Conservation (phyloP, 2,329 filamentous ascomycete genomes). For the Pyricularia pennisetigena region DNA sequence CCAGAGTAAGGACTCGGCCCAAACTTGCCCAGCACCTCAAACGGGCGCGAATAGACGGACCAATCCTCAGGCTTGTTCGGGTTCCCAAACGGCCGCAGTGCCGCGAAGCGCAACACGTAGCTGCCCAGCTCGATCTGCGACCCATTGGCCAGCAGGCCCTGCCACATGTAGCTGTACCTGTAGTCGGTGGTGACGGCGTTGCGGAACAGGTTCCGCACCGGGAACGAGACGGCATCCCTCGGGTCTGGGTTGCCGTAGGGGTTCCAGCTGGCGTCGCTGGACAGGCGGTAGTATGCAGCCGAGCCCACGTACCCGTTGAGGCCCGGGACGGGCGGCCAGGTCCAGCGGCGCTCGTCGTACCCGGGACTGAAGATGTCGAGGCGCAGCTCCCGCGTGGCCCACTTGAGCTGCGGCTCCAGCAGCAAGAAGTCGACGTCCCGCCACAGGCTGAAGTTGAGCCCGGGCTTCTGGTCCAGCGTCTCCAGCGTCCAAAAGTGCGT, state of each 20-base stretch:
- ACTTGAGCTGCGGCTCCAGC: conserved; percentile 6
- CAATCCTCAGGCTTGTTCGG: conserved; percentile 5
- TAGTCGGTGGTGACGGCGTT: conserved; percentile 10
- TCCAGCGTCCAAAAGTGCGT: background rate
- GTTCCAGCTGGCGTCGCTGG: background rate
- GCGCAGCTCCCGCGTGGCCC: conserved; percentile 17
- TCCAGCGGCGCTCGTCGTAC: conserved; percentile 14
- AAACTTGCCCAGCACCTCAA: background rate
- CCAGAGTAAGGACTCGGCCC: background rate
- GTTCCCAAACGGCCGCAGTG: conserved; percentile 7
- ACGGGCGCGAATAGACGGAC: background rate
- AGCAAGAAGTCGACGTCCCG: background rate
- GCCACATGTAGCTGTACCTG: conserved; percentile 9
- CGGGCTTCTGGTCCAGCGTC: background rate
- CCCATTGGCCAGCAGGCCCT: conserved; percentile 13
- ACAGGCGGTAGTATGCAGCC: conserved; percentile 10
- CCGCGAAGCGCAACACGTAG: background rate
- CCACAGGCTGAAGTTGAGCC: conserved; percentile 13
- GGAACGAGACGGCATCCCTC: too few species aligned
- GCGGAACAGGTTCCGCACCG: conserved; percentile 11
- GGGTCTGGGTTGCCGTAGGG: conserved; percentile 6
- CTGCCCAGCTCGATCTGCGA: conserved; percentile 21
- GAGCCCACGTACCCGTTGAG: conserved; percentile 13
- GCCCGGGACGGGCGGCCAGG: conserved; percentile 15
- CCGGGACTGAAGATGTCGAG: conserved; percentile 15